phyloP scores from a whole-genome alignment of 2,329 filamentous ascomycete genomes.

The Fusarium floridanum region DNA sequence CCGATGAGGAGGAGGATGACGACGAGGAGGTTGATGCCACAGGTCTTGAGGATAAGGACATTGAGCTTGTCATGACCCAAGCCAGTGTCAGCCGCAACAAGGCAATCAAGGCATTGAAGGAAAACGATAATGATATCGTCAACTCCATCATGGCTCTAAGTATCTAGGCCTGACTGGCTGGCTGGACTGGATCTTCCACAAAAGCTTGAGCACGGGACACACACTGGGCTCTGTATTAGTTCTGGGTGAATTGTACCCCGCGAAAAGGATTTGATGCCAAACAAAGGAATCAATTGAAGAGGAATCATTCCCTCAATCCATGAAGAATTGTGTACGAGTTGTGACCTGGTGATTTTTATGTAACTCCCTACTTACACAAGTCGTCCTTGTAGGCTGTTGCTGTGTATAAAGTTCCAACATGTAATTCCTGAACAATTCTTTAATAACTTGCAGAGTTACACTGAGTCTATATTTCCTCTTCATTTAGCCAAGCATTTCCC shows the following conservation, averaged over 20 bases:
- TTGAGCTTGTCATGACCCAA: constrained; percentile 98
- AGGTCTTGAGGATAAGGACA: constrained; percentile 98
- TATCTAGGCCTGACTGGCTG: constrained; percentile 66
- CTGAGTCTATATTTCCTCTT: neutral
- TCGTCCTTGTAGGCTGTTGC: neutral
- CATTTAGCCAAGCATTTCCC: neutral
- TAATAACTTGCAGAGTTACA: neutral
- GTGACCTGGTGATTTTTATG: neutral
- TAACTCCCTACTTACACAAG: neutral
- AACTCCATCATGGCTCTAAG: constrained; percentile 99
- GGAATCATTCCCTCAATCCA: constrained; percentile 37
- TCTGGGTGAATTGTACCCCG: constrained; percentile 41
- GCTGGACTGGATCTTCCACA: constrained; percentile 39
- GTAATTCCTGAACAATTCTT: neutral
- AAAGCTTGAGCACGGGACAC: constrained; percentile 45
- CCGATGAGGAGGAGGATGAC: constrained; percentile 86
- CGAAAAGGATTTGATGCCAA: constrained; percentile 48
- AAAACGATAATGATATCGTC: constrained; percentile 99
- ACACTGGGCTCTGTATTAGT: constrained; percentile 49
- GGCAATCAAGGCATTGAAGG: constrained; percentile 97
- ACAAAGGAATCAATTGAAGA: constrained; percentile 46
- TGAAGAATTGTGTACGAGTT: constrained; percentile 13
- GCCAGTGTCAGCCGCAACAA: constrained; percentile 97
- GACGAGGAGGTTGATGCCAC: constrained; percentile 97
- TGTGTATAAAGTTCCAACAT: neutral